Evolutionary conservation across 306 rosid species (phyloP).

Genomic region (Vachellia collinsii): DNA sequence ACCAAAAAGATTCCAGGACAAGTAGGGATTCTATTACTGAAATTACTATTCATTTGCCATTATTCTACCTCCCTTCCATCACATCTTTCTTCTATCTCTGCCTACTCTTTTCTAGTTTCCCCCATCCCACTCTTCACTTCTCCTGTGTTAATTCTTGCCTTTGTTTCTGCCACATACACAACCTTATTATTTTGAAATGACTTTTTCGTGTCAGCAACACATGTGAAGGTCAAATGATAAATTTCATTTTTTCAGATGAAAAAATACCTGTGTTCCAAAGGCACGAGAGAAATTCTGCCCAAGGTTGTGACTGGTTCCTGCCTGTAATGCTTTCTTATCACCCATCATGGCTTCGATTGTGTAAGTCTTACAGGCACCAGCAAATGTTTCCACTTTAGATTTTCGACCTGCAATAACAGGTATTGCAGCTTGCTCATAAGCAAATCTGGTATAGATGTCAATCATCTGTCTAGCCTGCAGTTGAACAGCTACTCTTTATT

Average conservation of each 20-base stretch:
- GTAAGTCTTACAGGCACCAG: slow-evolving; percentile 90
- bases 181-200: slow-evolving; percentile 4
- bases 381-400: slow-evolving; percentile 94
- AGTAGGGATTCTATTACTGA: background rate
- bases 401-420: slow-evolving; percentile 96
- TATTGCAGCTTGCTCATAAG: slow-evolving; percentile 89
- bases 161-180: background rate
- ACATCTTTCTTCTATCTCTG: background rate
- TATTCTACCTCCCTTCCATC: background rate
- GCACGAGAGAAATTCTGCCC: slow-evolving; percentile 97
- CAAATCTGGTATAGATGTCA: slow-evolving; percentile 86
- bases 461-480: slow-evolving; percentile 97
- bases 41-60: background rate
- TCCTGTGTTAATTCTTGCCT: background rate
- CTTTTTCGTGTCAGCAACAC: background rate
- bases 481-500: slow-evolving; percentile 40
- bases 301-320: slow-evolving; percentile 98
- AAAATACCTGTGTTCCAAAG: slow-evolving; percentile 86
- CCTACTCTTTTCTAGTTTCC: background rate
- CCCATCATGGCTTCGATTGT: slow-evolving; percentile 99
- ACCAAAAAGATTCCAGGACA: background rate
- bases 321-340: slow-evolving; percentile 92
- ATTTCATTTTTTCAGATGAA: background rate
- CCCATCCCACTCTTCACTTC: background rate
- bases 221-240: background rate